Evolutionary conservation across 2,329 filamentous ascomycete genomes (phyloP).

Genomic region (Sclerotinia nivalis): DNA sequence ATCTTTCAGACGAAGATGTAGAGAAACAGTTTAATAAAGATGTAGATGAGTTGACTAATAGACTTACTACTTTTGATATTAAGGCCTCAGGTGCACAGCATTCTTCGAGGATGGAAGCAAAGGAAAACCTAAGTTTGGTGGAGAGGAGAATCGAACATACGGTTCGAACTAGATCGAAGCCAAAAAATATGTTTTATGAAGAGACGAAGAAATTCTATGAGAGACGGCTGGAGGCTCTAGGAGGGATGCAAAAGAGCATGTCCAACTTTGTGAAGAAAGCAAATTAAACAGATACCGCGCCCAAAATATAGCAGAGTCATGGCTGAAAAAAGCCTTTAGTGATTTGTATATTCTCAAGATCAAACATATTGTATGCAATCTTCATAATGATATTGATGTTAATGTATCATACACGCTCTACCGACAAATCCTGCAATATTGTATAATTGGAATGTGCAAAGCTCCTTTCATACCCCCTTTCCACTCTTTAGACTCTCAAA

Average conservation of each 20-base stretch:
- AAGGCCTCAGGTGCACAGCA: conserved; percentile 73
- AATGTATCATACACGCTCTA: conserved; percentile 42
- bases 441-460: conserved; percentile 28
- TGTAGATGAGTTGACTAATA: conserved; percentile 65
- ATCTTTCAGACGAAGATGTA: conserved; percentile 40
- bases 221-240: conserved; percentile 43
- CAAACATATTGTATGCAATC: conserved; percentile 13
- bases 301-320: neutral
- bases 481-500: conserved; percentile 14
- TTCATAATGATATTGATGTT: conserved; percentile 22
- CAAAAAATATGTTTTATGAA: conserved; percentile 63
- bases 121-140: conserved; percentile 73
- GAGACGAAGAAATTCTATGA: conserved; percentile 12
- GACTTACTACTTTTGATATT: conserved; percentile 64
- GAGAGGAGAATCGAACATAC: conserved; percentile 70
- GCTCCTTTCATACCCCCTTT: conserved; percentile 10
- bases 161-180: conserved; percentile 66
- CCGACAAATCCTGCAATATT: conserved; percentile 28
- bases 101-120: conserved; percentile 72
- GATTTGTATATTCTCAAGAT: neutral
- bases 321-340: neutral
- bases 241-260: conserved; percentile 38
- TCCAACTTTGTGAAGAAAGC: conserved; percentile 32
- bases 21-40: conserved; percentile 65
- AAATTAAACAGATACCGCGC: conserved; percentile 1